phyloP scores from a whole-genome alignment of 2,329 filamentous ascomycete genomes.

The Hypoxylon sp. region DNA sequence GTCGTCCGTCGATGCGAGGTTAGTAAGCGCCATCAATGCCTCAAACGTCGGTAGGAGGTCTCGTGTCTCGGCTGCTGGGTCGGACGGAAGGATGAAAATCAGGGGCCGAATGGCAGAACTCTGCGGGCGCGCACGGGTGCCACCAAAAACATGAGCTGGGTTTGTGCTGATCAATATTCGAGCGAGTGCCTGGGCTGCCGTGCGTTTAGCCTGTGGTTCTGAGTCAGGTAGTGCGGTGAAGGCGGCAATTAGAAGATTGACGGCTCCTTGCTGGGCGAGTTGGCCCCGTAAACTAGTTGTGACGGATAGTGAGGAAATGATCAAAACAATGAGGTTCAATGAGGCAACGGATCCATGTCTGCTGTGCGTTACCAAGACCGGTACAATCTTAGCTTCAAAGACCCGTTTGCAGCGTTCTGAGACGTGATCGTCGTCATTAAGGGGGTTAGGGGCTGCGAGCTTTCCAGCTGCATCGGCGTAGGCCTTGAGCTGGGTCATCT shows the following conservation, averaged over 20 bases:
- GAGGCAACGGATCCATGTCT: slow-evolving; percentile 78
- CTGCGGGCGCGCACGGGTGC: slow-evolving; percentile 77
- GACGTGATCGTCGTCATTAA: slow-evolving; percentile 83
- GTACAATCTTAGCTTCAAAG: slow-evolving; percentile 81
- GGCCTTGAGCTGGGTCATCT: slow-evolving; percentile 89
- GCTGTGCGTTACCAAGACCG: slow-evolving; percentile 80
- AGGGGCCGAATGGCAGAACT: slow-evolving; percentile 87
- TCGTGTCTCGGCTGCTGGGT: slow-evolving; percentile 71
- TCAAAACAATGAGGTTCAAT: slow-evolving; percentile 77
- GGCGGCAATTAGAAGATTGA: slow-evolving; percentile 82
- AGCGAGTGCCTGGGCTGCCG: slow-evolving; percentile 82
- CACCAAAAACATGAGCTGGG: slow-evolving; percentile 84
- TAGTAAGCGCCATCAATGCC: slow-evolving; percentile 89
- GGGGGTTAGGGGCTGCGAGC: slow-evolving; percentile 68
- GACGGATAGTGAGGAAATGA: slow-evolving; percentile 81
- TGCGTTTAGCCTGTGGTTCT: slow-evolving; percentile 61
- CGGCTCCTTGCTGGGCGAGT: slow-evolving; percentile 92
- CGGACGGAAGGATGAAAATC: slow-evolving; percentile 75
- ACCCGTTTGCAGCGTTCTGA: slow-evolving; percentile 79
- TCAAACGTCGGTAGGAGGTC: slow-evolving; percentile 93
- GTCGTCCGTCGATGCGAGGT: slow-evolving; percentile 84
- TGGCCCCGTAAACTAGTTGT: slow-evolving; percentile 79
- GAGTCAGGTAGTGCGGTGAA: slow-evolving; percentile 71
- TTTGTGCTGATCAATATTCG: slow-evolving; percentile 89
- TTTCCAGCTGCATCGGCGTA: slow-evolving; percentile 89